A percentile compares a stretch with the other conserved stretches of the same genome.
phyloP scores from a whole-genome alignment of 2,329 filamentous ascomycete species.

The Monilinia polystroma region DNA sequence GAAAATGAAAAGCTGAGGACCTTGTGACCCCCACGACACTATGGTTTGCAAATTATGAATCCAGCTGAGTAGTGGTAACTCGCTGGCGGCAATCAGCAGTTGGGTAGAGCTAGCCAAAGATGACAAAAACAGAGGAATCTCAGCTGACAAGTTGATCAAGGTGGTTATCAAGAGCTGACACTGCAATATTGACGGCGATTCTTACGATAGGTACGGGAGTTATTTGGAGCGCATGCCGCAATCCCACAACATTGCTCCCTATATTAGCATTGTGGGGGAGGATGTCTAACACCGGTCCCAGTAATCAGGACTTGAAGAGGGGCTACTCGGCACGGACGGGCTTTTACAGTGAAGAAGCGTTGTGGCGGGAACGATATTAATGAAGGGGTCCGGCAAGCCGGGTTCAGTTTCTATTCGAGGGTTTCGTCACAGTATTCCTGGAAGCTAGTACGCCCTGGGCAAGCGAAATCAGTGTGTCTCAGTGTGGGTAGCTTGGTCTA shows the following conservation, averaged over 20 bases:
- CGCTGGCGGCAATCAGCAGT: background rate
- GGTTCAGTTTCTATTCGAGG: background rate
- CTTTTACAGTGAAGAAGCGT: background rate
- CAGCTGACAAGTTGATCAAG: too few species aligned
- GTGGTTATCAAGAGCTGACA: too few species aligned
- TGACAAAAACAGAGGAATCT: background rate
- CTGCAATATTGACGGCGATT: background rate
- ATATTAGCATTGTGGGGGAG: background rate
- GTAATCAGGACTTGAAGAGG: background rate
- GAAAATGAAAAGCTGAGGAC: background rate
- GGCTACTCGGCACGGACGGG: background rate
- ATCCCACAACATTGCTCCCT: background rate
- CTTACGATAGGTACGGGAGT: background rate
- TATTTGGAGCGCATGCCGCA: background rate
- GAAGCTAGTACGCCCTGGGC: background rate
- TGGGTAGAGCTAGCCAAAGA: background rate
- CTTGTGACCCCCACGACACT: background rate
- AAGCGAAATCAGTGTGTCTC: constrained; percentile 4
- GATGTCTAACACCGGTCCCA: background rate
- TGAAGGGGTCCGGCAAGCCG: background rate
- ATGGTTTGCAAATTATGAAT: background rate
- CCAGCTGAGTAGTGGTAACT: background rate
- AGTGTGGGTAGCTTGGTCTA: background rate
- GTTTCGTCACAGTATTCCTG: background rate
- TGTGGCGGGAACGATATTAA: background rate